A percentile compares a stretch with the other conserved stretches of the same genome.
Evolutionary conservation across 2,329 filamentous ascomycete genomes (phyloP).

Genomic region (Onygena corvina): DNA sequence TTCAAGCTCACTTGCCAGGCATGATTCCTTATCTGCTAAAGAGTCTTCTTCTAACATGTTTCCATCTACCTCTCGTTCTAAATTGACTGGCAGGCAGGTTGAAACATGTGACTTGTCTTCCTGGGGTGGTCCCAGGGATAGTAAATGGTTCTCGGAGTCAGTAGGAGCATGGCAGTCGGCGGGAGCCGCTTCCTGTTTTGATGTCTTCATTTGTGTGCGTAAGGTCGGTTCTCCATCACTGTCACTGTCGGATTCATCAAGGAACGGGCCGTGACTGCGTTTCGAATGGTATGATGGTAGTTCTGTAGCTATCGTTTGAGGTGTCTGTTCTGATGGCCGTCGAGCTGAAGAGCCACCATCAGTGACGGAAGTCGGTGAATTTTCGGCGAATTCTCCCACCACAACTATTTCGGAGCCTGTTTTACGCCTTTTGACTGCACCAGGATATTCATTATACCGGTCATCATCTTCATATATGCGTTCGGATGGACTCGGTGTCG

Average conservation of each 20-base stretch:
- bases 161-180: background rate
- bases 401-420: background rate
- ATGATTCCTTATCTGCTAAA: background rate
- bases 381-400: background rate
- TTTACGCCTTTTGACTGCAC: slow-evolving; percentile 23
- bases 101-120: slow-evolving; percentile 3
- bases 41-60: slow-evolving; percentile 34
- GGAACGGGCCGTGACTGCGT: slow-evolving; percentile 28
- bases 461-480: slow-evolving; percentile 15
- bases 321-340: background rate
- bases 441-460: slow-evolving; percentile 25
- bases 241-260: slow-evolving; percentile 44
- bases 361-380: background rate
- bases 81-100: background rate
- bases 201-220: background rate
- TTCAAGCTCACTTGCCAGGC: background rate
- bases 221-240: slow-evolving; percentile 22
- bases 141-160: background rate
- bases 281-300: background rate
- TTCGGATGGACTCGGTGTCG: background rate
- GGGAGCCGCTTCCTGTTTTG: background rate
- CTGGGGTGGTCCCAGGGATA: background rate
- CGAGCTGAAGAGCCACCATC: background rate
- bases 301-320: no score
- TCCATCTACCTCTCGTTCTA: slow-evolving; percentile 20